Evolutionary conservation across 192 early-diverging fungal species (phyloP), one percentile per base, ranked within the genome.

Genomic region (Coemansia sp.): DNA sequence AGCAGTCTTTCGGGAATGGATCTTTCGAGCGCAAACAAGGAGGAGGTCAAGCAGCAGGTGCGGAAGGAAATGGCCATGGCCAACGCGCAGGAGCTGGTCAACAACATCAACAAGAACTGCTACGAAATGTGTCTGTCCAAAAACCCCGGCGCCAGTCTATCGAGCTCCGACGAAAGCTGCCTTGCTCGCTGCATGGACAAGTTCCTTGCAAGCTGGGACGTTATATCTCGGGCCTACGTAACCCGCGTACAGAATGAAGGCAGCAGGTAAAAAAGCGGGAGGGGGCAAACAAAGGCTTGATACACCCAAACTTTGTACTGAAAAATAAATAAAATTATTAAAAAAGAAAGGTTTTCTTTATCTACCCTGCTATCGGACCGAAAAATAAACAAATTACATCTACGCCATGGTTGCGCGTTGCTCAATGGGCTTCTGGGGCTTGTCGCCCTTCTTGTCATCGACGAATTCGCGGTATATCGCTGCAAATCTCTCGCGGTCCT

Each of bases 61-160:
- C 83, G 84, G 71, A 75, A 82, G 58, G 89, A 91, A 71, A 73
- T 93, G 50, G 91, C 91, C 6, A 67, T 93, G 60, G 86, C 89
- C 61, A 93, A 91, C 68, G 88, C 88, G 32, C 90, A 91, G 70
- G 90, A 92, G 71, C 81, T 95, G 28, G 85, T 92, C 57, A 87
- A 85, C 67, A 91, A 90, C 87, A 91, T 95, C 70, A 93, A 91
- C 77, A 86, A 88, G 66, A 89, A 92, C 74, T 95, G 93, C 83
- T 94, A 88, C 69, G 81, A 85, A 59, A 86, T 89, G 83, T 92
- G 92, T 74, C 83, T 94, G 7, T 64, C 83, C 18, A 89, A 84
- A 42, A 42, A 42, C 62, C 92, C 92, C 34, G 89, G 91, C 18
- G 35, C 86, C 36, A 83, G 78, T 34, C 78, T 95, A 34, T 84